Evolutionary conservation across 1,139 yeast species (phyloP).

Genomic region (Sugiyamaella grinbergsii): DNA sequence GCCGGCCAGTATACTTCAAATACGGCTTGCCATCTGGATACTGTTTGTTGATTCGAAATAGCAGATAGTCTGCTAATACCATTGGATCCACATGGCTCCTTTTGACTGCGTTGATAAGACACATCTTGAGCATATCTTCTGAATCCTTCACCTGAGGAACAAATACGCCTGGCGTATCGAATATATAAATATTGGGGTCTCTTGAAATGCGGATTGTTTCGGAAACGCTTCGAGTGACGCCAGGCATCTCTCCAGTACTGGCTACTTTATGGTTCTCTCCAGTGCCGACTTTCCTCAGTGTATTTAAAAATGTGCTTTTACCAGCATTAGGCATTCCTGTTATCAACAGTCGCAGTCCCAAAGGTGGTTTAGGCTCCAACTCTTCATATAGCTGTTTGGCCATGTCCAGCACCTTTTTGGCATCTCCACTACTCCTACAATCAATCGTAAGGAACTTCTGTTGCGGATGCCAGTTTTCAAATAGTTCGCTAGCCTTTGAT

Average conservation of each 20-base stretch:
- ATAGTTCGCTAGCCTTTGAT: conserved; percentile 33
- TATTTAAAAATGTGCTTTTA: conserved; percentile 84
- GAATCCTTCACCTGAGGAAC: conserved; percentile 69
- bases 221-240: conserved; percentile 81
- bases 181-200: conserved; percentile 68
- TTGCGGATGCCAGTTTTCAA: conserved; percentile 56
- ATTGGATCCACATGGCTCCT: conserved; percentile 74
- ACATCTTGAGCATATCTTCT: conserved; percentile 73
- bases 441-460: conserved; percentile 65
- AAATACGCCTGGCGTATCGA: conserved; percentile 94
- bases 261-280: conserved; percentile 64
- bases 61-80: conserved; percentile 80
- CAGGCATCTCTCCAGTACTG: conserved; percentile 83
- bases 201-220: conserved; percentile 67
- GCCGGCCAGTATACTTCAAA: conserved; percentile 52
- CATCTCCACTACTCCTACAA: conserved; percentile 56
- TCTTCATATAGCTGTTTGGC: conserved; percentile 43
- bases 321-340: conserved; percentile 99
- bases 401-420: conserved; percentile 52
- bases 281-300: conserved; percentile 62
- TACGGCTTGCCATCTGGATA: conserved; percentile 41
- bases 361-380: conserved; percentile 64
- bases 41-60: conserved; percentile 63
- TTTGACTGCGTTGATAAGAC: conserved; percentile 78
- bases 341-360: conserved; percentile 75